Conservation (phyloP, 2,329 filamentous ascomycete genomes). For the Exophiala sp. region DNA sequence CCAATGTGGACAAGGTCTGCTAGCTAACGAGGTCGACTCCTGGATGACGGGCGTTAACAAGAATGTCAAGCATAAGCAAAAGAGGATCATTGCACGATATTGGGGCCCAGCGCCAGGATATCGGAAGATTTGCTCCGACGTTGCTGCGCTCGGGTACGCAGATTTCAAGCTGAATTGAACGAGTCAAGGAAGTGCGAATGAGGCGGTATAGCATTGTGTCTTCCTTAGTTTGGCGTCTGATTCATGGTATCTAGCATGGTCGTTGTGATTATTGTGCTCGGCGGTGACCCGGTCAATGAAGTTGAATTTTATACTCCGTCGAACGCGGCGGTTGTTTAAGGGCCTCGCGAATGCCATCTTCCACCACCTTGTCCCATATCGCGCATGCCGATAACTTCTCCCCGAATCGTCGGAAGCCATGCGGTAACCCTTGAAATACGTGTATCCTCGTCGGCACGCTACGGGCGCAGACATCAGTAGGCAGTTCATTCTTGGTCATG, state of each 20-base stretch:
- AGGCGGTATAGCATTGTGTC: too few species aligned
- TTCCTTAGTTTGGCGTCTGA: too few species aligned
- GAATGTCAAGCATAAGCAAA: slow-evolving; percentile 47
- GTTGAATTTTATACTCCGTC: background rate
- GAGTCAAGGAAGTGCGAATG: too few species aligned
- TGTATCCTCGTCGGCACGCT: slow-evolving; percentile 49
- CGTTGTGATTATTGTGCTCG: too few species aligned
- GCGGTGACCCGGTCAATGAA: slow-evolving; percentile 9
- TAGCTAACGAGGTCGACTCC: slow-evolving; percentile 49
- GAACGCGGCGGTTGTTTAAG: slow-evolving; percentile 9
- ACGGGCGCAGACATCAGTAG: background rate
- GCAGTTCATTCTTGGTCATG: too few species aligned
- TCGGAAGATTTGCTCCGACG: background rate
- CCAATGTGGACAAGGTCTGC: slow-evolving; percentile 42
- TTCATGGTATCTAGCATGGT: too few species aligned
- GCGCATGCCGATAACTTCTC: slow-evolving; percentile 29
- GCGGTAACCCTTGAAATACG: slow-evolving; percentile 53
- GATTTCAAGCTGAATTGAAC: background rate
- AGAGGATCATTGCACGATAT: slow-evolving; percentile 47
- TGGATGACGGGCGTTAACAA: slow-evolving; percentile 58
- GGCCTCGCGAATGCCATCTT: slow-evolving; percentile 31
- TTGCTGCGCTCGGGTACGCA: background rate
- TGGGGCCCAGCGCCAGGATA: slow-evolving; percentile 2
- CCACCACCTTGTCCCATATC: slow-evolving; percentile 33
- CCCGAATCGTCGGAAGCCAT: slow-evolving; percentile 44